Evolutionary conservation across 768 basidiomycete species (phyloP).

Genomic region (Cyathus striatus): DNA sequence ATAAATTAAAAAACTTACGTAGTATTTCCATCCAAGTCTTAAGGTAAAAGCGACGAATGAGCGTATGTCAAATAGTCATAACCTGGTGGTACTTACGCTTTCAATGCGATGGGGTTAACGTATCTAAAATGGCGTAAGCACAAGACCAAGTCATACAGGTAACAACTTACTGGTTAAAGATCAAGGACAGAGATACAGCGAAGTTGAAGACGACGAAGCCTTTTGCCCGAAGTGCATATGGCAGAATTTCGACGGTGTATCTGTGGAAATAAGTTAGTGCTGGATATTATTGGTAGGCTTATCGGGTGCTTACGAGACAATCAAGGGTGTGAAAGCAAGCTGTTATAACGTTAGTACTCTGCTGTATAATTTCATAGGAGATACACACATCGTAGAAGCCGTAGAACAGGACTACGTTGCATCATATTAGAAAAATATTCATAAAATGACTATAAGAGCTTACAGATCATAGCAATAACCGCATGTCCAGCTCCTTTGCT

Average conservation of each 20-base stretch:
- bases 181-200: constrained; percentile 53
- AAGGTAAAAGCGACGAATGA: constrained; percentile 31
- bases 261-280: constrained; percentile 6
- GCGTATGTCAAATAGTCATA: neutral
- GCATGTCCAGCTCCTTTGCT: constrained; percentile 42
- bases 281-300: neutral
- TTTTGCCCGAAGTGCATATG: constrained; percentile 53
- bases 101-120: constrained; percentile 43
- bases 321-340: constrained; percentile 27
- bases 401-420: constrained; percentile 22
- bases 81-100: constrained; percentile 12
- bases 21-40: constrained; percentile 59
- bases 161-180: constrained; percentile 56
- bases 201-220: constrained; percentile 65
- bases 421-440: neutral
- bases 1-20: constrained; percentile 26
- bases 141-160: neutral
- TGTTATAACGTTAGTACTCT: constrained; percentile 2
- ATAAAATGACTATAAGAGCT: constrained; percentile 4
- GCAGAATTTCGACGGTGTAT: constrained; percentile 25
- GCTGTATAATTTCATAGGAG: neutral
- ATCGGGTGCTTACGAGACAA: constrained; percentile 23
- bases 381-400: constrained; percentile 25
- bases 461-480: constrained; percentile 43
- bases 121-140: constrained; percentile 24